These are phyloP conservation scores for Fagopyrum tataricum DNA, from an alignment of 148 eudicot genomes.

Conservation along the genomic window DNA sequence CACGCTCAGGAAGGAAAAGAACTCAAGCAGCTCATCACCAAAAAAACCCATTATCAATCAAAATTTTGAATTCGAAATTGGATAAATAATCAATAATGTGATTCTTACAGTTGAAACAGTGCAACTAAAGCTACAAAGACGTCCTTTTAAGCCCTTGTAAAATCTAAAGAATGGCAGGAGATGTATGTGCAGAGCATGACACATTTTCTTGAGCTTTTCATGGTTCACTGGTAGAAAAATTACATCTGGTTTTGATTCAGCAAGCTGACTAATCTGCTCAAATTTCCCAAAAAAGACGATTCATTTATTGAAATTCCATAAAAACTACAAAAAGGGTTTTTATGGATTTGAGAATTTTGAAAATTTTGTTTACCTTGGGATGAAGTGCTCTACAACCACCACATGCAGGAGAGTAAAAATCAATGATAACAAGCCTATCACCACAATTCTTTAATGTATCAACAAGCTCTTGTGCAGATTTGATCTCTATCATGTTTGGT, in stretches of 20 bases:
- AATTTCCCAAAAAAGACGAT: background rate
- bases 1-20: too few species aligned
- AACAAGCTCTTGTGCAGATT: slow-evolving; percentile 66
- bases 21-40: too few species aligned
- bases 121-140: slow-evolving; percentile 85
- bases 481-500: slow-evolving; percentile 80
- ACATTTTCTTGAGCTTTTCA: slow-evolving; percentile 73
- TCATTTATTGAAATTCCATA: background rate
- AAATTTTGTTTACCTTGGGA: slow-evolving; percentile 56
- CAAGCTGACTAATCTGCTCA: slow-evolving; percentile 78
- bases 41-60: background rate
- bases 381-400: slow-evolving; percentile 91
- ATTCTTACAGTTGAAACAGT: slow-evolving; percentile 38
- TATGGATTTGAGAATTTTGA: background rate
- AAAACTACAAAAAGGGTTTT: background rate
- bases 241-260: slow-evolving; percentile 67
- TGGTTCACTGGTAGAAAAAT: slow-evolving; percentile 61
- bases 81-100: background rate
- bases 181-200: slow-evolving; percentile 67
- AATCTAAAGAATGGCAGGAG: slow-evolving; percentile 89
- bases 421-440: slow-evolving; percentile 71
- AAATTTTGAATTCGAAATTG: background rate
- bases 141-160: slow-evolving; percentile 74
- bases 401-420: slow-evolving; percentile 91
- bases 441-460: slow-evolving; percentile 49